Percentiles rank a stretch among this genome's conserved stretches.
These are phyloP conservation scores for Pseudopithomyces chartarum DNA, from an alignment of 2,329 filamentous ascomycete species.

Conservation along the genomic window DNA sequence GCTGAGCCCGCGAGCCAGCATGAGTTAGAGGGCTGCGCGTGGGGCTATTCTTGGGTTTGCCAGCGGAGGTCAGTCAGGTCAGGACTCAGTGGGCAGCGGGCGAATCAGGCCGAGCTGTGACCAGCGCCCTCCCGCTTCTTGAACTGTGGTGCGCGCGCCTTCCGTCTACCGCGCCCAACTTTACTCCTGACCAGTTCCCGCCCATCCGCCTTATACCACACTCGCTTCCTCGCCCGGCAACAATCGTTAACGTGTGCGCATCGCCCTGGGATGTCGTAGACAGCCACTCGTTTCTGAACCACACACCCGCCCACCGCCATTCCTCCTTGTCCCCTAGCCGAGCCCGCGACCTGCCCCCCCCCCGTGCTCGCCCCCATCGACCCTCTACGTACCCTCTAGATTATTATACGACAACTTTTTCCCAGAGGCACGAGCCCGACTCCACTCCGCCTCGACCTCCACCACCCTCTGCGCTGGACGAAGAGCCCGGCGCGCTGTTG, in stretches of 20 bases:
- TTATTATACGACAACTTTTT: no score
- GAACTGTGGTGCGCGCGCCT: slow-evolving; percentile 8
- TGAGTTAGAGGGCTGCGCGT: slow-evolving; percentile 12
- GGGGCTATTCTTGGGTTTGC: slow-evolving; percentile 26
- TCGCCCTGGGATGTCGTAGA: slow-evolving; percentile 14
- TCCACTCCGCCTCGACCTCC: background rate
- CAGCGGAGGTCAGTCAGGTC: slow-evolving; percentile 12
- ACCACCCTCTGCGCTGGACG: background rate
- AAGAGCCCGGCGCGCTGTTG: slow-evolving; percentile 12
- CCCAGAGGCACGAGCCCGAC: background rate
- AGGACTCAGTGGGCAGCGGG: slow-evolving; percentile 6
- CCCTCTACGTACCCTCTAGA: no score
- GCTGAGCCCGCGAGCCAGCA: slow-evolving; percentile 7
- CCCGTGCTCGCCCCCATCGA: slow-evolving; percentile 8
- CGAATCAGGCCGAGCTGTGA: slow-evolving; percentile 13
- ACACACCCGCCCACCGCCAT: slow-evolving; percentile 2
- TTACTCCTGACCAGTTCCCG: slow-evolving; percentile 12
- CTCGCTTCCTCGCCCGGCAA: slow-evolving; percentile 12
- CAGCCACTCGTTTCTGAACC: slow-evolving; percentile 16
- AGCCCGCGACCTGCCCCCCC: slow-evolving; percentile 4
- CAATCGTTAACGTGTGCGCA: slow-evolving; percentile 7
- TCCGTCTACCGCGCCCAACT: slow-evolving; percentile 2
- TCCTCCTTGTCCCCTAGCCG: slow-evolving; percentile 1
- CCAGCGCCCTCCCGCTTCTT: slow-evolving; percentile 11
- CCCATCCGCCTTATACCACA: slow-evolving; percentile 9